Evolutionary conservation across 1,284 basidiomycete species (phyloP).

Genomic region (Apiotrichum veenhuisii): DNA sequence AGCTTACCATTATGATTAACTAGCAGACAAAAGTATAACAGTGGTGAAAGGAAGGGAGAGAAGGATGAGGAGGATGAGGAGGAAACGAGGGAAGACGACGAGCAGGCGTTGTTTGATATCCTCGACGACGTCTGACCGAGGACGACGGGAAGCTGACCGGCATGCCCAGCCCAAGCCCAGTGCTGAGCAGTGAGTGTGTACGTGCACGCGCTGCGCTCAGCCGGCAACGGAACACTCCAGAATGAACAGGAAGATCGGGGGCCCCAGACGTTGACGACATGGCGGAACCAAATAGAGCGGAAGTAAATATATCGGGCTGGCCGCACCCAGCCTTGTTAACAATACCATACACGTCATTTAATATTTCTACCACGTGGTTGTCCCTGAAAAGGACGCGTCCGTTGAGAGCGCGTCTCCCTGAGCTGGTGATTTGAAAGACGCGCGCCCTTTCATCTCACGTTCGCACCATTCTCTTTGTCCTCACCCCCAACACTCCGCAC

Average conservation of each 20-base stretch:
- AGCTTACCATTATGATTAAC: neutral
- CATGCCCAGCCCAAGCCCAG: too few relatives aligned
- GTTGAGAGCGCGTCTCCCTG: neutral
- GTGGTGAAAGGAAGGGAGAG: neutral
- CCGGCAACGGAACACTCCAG: conserved; percentile 1
- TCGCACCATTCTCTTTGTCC: neutral
- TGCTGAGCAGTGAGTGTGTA: too few relatives aligned
- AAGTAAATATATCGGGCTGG: neutral
- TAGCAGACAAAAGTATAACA: too few relatives aligned
- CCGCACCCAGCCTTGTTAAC: too few relatives aligned
- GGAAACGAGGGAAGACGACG: neutral
- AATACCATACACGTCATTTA: neutral
- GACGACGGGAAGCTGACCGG: too few relatives aligned
- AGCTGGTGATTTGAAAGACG: neutral
- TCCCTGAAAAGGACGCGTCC: neutral
- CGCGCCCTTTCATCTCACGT: neutral
- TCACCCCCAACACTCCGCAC: neutral
- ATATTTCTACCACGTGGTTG: neutral
- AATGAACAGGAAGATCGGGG: neutral
- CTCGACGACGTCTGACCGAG: too few relatives aligned
- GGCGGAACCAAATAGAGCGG: neutral
- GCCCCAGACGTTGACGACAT: neutral
- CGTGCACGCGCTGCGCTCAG: neutral
- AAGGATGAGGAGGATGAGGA: too few relatives aligned
- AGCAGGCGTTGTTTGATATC: too few relatives aligned